phyloP scores from a whole-genome alignment of 129 eudicot genomes.

The Chrysanthemum makinoi region DNA sequence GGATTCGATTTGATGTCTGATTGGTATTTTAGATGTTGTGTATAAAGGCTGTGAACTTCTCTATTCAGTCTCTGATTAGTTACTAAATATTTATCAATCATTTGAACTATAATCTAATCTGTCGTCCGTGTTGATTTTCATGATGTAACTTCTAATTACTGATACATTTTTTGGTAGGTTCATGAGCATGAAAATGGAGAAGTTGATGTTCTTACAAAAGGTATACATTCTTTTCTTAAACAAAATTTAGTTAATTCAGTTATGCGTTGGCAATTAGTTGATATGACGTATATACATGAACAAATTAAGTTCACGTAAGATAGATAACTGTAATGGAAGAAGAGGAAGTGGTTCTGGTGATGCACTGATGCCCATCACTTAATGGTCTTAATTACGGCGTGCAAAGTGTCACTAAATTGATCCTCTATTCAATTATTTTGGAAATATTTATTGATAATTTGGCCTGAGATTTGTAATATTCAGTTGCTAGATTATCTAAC shows the following conservation, averaged over 20 bases:
- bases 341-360: too few species aligned
- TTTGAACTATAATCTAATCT: slow-evolving; percentile 9
- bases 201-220: slow-evolving; percentile 96
- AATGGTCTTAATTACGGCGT: too few species aligned
- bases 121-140: neutral
- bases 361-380: too few species aligned
- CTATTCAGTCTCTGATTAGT: neutral
- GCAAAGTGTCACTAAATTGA: too few species aligned
- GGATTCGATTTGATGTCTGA: slow-evolving; percentile 10
- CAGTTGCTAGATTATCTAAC: neutral
- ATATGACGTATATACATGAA: too few species aligned
- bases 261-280: too few species aligned
- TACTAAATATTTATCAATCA: slow-evolving; percentile 10
- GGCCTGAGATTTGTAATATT: neutral
- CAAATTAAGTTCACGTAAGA: too few species aligned
- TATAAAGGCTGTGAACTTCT: neutral
- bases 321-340: too few species aligned
- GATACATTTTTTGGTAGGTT: slow-evolving; percentile 46
- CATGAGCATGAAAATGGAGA: slow-evolving; percentile 92
- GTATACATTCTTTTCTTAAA: slow-evolving; percentile 24
- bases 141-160: neutral
- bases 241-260: too few species aligned
- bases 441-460: too few species aligned
- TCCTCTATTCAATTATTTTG: too few species aligned
- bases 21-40: neutral